Conservation (phyloP, 2,329 filamentous ascomycete species). For the Verticillium longisporum region DNA sequence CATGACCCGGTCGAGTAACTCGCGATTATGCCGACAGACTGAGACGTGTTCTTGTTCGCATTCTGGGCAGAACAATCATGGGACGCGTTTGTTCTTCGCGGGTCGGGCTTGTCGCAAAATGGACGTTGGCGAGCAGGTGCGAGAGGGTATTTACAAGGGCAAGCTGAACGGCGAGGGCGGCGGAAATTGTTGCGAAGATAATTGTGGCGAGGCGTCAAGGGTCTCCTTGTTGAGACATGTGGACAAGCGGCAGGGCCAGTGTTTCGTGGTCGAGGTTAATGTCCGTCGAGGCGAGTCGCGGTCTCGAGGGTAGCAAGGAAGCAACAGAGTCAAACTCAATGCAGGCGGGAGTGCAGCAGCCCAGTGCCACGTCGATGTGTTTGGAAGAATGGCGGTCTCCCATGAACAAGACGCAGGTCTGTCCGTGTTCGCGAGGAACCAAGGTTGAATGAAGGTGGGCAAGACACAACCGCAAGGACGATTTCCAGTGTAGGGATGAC, state of each 20-base stretch:
- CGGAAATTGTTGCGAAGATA: neutral
- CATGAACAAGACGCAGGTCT: neutral
- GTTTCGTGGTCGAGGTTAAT: neutral
- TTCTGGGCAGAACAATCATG: constrained; percentile 9
- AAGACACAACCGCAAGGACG: neutral
- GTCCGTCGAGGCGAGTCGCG: neutral
- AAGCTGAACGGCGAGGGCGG: neutral
- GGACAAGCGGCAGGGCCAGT: neutral
- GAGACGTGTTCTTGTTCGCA: constrained; percentile 7
- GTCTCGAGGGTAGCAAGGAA: neutral
- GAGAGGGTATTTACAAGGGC: neutral
- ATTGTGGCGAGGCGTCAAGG: constrained; percentile 1
- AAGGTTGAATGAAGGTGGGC: neutral
- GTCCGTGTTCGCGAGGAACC: neutral
- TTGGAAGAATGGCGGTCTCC: neutral
- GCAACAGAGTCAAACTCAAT: neutral
- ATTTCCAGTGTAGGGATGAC: neutral
- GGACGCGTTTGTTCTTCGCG: neutral
- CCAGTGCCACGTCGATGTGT: neutral
- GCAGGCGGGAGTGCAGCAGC: neutral
- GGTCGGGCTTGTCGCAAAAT: neutral
- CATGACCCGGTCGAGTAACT: constrained; percentile 3
- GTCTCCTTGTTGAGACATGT: neutral
- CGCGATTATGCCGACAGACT: constrained; percentile 6
- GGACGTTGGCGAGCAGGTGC: neutral